Evolutionary conservation across 139 green algal genomes (phyloP).

Genomic region (Tetradesmus lagerheimii): DNA sequence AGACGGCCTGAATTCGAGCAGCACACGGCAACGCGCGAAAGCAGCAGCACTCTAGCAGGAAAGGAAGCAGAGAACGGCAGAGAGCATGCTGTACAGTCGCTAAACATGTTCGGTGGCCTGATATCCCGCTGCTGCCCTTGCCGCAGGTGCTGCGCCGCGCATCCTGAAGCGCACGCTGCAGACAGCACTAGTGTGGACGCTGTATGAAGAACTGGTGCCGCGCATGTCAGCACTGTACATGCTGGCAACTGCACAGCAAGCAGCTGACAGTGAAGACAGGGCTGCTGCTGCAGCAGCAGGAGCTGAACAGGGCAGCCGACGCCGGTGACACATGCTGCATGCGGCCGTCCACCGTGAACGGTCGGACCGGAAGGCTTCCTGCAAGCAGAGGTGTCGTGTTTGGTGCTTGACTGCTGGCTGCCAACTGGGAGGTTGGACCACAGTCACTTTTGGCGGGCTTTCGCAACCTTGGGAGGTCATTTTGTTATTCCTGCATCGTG

Average conservation of each 20-base stretch:
- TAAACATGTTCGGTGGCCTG: neutral
- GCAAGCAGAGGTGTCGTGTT: no score
- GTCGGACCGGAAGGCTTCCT: no score
- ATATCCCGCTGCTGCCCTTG: conserved; percentile 12
- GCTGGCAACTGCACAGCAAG: conserved; percentile 14
- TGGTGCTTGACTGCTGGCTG: no score
- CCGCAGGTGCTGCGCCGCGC: conserved; percentile 69
- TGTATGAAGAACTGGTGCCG: conserved; percentile 89
- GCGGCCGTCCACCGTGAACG: no score
- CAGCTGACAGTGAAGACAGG: neutral
- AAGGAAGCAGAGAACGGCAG: neutral
- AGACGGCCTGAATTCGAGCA: no score
- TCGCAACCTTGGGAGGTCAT: no score
- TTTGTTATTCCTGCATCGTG: no score
- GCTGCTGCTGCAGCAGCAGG: neutral
- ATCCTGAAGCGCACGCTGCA: conserved; percentile 88
- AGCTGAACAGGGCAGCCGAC: neutral
- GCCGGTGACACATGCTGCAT: neutral
- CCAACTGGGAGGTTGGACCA: no score
- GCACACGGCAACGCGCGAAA: no score
- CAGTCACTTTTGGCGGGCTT: no score
- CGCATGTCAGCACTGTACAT: conserved; percentile 47
- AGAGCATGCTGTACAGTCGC: neutral
- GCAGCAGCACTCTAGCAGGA: no score
- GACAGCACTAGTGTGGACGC: conserved; percentile 91